Conservation (phyloP, 306 rosid genomes). For the Medicago arabica region DNA sequence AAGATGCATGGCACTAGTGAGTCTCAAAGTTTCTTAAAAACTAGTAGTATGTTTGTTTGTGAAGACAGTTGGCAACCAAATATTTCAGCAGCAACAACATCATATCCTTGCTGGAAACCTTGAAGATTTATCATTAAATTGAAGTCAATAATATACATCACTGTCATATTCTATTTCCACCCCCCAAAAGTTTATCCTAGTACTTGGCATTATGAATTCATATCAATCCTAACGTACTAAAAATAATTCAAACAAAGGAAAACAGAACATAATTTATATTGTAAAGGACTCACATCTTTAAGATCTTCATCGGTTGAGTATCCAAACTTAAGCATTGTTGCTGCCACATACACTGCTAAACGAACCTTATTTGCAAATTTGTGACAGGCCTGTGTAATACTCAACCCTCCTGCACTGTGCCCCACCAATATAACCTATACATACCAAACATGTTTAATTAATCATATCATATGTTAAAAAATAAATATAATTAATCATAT, state of each 20-base stretch:
- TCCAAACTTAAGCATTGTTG: conserved; percentile 87
- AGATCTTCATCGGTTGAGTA: conserved; percentile 63
- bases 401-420: conserved; percentile 94
- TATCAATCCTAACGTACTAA: background rate
- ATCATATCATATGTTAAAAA: background rate
- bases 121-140: conserved; percentile 1
- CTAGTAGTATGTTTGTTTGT: conserved; percentile 16
- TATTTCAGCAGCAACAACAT: conserved; percentile 41
- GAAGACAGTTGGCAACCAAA: conserved; percentile 60
- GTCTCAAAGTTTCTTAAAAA: conserved; percentile 19
- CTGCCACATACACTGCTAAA: conserved; percentile 79
- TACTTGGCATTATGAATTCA: conserved; percentile 1
- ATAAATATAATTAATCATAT: no score
- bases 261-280: background rate
- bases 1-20: conserved; percentile 15
- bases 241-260: conserved; percentile 18
- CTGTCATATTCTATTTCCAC: conserved; percentile 17
- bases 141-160: conserved; percentile 32
- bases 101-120: conserved; percentile 51
- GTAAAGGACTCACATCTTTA: conserved; percentile 58
- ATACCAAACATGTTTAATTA: background rate
- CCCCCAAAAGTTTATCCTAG: background rate
- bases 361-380: conserved; percentile 72
- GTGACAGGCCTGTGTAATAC: conserved; percentile 73
- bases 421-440: conserved; percentile 84